Evolutionary conservation across 768 basidiomycete genomes (phyloP), one percentile per base, ranked within the genome.

Genomic region (Tulasnella calospora): DNA sequence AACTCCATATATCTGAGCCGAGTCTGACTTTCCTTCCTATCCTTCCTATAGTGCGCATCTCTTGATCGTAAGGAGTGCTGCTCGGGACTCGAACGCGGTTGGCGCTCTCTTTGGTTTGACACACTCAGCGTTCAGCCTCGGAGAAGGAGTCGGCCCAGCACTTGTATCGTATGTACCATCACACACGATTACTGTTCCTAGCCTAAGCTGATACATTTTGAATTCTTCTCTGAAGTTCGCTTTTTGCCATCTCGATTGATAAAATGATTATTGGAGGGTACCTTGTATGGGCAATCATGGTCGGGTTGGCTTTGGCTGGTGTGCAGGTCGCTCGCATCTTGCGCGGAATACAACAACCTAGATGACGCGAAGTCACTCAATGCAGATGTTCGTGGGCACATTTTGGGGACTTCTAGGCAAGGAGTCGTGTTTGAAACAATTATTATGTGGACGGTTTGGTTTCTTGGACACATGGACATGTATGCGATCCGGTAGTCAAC

Each of bases 251-350:
- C 27, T 69, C 78, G 19, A 73, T 46, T n/a, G 72, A 74, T 23
- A 55, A 30, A 71, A 69, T 38, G 73, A 75, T 71, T 77, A 55
- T 79, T 27, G 27, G 27, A 36, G 71, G 67, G 1, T 36, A 47
- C 33, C 35, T 77, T 23, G 73, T 71, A 1, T 78, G 76, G 79
- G 27, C 70, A 21, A 57, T 80, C 47, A 80, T 69, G 30, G 19
- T 80, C 44, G 33, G 21, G 17, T 23, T 79, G 27, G 47, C 30
- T 46, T n/a, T 67, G 51, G 19, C 10, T 5, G 61, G 61, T 17
- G 27, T 67, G 12, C 61, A 67, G 15, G 13, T 33, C 3, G 61
- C 61, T 35, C 61, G 61, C 61, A 67, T 30, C 61, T 35, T 67
- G 30, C 61, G 61, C 30, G 30, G 12, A 33, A 30, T 17, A 17